Conservation (phyloP, 345 rosid species). For the Lumnitzera racemosa region DNA sequence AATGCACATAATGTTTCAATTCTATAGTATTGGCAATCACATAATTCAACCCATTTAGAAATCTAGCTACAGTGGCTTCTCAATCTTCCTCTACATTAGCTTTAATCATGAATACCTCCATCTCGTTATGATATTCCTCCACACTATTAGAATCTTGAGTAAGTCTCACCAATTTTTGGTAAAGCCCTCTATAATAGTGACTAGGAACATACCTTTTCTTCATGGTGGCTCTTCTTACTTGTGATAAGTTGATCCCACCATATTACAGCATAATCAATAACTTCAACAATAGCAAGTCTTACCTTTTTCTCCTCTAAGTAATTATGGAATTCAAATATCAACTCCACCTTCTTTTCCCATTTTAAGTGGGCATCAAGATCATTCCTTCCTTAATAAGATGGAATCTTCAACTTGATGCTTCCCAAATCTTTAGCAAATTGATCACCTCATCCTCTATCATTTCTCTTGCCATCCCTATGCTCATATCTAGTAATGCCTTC, state of each 20-base stretch:
- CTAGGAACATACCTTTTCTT: no score
- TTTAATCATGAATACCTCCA: background rate
- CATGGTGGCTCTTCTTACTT: no score
- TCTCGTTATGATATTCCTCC: background rate
- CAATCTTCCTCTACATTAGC: no score
- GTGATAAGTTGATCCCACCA: background rate
- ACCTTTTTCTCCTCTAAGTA: background rate
- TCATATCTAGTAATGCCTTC: no score
- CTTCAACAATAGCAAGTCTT: no score
- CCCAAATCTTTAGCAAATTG: background rate
- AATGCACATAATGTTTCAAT: no score
- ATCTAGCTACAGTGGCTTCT: no score
- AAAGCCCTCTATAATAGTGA: background rate
- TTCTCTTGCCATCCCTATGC: no score
- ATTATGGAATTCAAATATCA: constrained; percentile 2
- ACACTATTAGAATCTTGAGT: background rate
- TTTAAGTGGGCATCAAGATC: background rate
- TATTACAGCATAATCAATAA: background rate
- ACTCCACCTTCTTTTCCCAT: background rate
- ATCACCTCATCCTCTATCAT: no score
- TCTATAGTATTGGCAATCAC: no score
- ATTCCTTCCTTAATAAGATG: background rate
- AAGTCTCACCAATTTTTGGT: background rate
- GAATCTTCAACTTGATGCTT: background rate
- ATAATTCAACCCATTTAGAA: no score